Evolutionary conservation across 2,329 filamentous ascomycete genomes (phyloP).

Genomic region (Fusarium torreyae): DNA sequence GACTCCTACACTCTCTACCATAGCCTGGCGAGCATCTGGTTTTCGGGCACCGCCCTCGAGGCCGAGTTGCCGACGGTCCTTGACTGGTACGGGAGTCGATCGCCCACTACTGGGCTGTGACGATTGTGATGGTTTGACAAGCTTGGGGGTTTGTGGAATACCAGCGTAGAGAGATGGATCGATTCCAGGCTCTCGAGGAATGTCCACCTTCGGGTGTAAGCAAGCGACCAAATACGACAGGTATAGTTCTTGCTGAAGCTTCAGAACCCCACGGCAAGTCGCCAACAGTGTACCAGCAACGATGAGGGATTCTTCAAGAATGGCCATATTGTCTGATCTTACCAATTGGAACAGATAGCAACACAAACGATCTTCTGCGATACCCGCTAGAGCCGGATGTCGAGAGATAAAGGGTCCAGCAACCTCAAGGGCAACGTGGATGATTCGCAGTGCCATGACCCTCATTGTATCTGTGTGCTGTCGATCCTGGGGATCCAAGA

Average conservation of each 20-base stretch:
- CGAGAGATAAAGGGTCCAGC: slow-evolving; percentile 94
- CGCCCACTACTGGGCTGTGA: slow-evolving; percentile 84
- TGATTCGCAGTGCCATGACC: slow-evolving; percentile 96
- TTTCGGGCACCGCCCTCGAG: slow-evolving; percentile 93
- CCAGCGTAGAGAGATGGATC: slow-evolving; percentile 93
- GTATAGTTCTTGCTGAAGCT: slow-evolving; percentile 96
- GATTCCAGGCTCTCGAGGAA: slow-evolving; percentile 90
- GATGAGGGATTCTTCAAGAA: slow-evolving; percentile 91
- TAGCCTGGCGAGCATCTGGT: slow-evolving; percentile 95
- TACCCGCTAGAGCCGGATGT: slow-evolving; percentile 86
- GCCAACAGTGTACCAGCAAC: slow-evolving; percentile 92
- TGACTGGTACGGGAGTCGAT: slow-evolving; percentile 90
- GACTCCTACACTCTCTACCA: slow-evolving; percentile 97
- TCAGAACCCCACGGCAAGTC: slow-evolving; percentile 90
- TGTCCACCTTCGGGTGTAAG: slow-evolving; percentile 93
- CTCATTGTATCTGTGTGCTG: slow-evolving; percentile 96
- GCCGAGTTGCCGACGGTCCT: slow-evolving; percentile 92
- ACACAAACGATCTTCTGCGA: slow-evolving; percentile 94
- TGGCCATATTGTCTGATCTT: slow-evolving; percentile 94
- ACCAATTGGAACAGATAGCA: slow-evolving; percentile 96
- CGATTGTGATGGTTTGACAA: slow-evolving; percentile 79
- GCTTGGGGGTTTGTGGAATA: slow-evolving; percentile 90
- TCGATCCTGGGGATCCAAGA: slow-evolving; percentile 92
- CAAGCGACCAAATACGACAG: slow-evolving; percentile 95
- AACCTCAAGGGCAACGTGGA: slow-evolving; percentile 96